Conservation (phyloP, 176 grass and related monocot genomes). For the Phoenix roebelenii region DNA sequence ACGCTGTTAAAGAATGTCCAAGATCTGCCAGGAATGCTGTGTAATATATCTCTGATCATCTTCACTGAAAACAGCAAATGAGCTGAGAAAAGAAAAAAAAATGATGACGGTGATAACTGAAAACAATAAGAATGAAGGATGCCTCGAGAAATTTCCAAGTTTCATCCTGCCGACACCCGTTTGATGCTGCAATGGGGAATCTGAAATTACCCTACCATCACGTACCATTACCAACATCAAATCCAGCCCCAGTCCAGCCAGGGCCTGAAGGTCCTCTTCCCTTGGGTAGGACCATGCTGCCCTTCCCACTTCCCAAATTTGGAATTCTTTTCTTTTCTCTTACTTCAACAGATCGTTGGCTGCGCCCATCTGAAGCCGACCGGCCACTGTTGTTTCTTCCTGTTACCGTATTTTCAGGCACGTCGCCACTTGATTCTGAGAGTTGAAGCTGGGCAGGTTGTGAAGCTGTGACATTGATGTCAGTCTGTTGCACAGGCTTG, state of each 20-base stretch:
- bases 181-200: no score
- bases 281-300: constrained; percentile 54
- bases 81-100: no score
- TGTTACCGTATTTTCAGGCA: constrained; percentile 15
- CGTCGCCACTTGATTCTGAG: constrained; percentile 4
- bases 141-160: no score
- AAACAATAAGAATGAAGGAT: no score
- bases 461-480: constrained; percentile 19
- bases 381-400: constrained; percentile 12
- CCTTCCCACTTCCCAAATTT: constrained; percentile 40
- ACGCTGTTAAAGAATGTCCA: no score
- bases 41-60: no score
- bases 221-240: constrained; percentile 42
- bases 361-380: constrained; percentile 5
- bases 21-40: no score
- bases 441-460: constrained; percentile 5
- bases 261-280: constrained; percentile 50
- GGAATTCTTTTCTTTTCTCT: constrained; percentile 56
- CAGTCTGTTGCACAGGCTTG: constrained; percentile 22
- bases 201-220: constrained; percentile 16
- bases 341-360: constrained; percentile 18
- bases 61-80: no score
- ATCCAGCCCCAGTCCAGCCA: constrained; percentile 89
- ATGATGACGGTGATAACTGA: no score
- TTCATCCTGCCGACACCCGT: no score